These are phyloP conservation scores for Stenocarpella maydis DNA, from an alignment of 2,329 filamentous ascomycete species.

Conservation along the genomic window DNA sequence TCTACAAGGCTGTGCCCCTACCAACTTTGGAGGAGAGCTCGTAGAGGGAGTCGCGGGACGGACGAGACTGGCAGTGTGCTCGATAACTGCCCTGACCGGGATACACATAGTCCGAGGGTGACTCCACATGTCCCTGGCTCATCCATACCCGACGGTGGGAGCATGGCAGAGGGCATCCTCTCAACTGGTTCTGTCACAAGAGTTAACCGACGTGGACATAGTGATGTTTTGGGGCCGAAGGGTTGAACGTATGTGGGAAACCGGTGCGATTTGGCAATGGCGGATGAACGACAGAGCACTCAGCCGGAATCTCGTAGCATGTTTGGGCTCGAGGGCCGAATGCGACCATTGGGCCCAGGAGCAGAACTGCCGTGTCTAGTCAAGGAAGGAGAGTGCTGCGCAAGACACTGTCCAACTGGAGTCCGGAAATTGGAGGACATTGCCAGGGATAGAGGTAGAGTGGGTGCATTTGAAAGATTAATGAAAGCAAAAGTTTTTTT, in stretches of 20 bases:
- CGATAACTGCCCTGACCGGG: background rate
- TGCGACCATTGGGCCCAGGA: background rate
- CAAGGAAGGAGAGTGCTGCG: background rate
- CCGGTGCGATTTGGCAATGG: background rate
- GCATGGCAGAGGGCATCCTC: background rate
- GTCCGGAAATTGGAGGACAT: background rate
- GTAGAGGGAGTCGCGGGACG: constrained; percentile 36
- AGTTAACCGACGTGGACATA: background rate
- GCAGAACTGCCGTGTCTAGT: background rate
- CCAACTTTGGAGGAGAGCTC: constrained; percentile 61
- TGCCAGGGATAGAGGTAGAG: constrained; percentile 18
- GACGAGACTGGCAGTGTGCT: background rate
- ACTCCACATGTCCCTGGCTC: background rate
- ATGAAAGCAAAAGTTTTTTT: background rate
- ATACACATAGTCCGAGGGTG: background rate
- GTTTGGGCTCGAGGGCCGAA: background rate
- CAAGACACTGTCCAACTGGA: background rate
- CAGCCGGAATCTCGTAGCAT: background rate
- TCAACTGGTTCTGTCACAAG: background rate
- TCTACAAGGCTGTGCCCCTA: constrained; percentile 79
- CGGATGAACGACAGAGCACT: background rate
- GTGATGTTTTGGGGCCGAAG: too few relatives aligned
- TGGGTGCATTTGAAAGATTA: constrained; percentile 4
- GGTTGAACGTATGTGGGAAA: background rate
- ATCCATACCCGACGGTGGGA: background rate